Conservation (phyloP, 2,329 filamentous ascomycete genomes). For the Chaetoscypha palmicola region DNA sequence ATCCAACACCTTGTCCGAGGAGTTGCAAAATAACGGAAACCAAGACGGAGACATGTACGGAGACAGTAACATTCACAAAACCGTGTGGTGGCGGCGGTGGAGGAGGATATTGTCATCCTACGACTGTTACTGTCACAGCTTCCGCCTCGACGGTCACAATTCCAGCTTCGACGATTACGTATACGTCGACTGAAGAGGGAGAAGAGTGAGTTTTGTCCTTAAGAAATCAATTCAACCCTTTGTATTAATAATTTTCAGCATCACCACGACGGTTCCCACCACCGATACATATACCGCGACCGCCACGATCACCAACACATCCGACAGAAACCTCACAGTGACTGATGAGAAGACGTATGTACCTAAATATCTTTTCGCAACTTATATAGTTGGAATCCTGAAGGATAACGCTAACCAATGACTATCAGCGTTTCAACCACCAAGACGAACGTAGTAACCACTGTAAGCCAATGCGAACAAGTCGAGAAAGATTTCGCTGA, state of each 20-base stretch:
- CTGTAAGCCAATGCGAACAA: slow-evolving; percentile 6
- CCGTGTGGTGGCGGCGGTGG: no score
- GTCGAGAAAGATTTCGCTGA: no score
- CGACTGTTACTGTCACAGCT: not conserved
- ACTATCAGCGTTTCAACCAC: slow-evolving; percentile 9
- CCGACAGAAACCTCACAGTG: not conserved
- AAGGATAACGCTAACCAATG: no score
- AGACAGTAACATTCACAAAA: slow-evolving; percentile 1
- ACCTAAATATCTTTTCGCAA: not conserved
- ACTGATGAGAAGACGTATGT: slow-evolving; percentile 10
- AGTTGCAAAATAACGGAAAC: not conserved
- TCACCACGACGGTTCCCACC: no score
- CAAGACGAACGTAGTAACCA: slow-evolving; percentile 7
- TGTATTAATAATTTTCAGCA: no score
- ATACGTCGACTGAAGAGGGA: not conserved
- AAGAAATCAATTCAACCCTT: no score
- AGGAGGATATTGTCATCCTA: not conserved
- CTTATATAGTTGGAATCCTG: no score
- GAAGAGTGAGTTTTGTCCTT: no score
- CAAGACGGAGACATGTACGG: slow-evolving; percentile 1
- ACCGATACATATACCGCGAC: not conserved
- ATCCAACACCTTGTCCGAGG: not conserved
- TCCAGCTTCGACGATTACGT: slow-evolving; percentile 3
- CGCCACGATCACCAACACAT: not conserved
- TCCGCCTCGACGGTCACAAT: slow-evolving; percentile 6